Percentiles rank a stretch among this genome's conserved stretches.
Conservation (phyloP, 352 stramenopile species). For the Phytophthora multivora region DNA sequence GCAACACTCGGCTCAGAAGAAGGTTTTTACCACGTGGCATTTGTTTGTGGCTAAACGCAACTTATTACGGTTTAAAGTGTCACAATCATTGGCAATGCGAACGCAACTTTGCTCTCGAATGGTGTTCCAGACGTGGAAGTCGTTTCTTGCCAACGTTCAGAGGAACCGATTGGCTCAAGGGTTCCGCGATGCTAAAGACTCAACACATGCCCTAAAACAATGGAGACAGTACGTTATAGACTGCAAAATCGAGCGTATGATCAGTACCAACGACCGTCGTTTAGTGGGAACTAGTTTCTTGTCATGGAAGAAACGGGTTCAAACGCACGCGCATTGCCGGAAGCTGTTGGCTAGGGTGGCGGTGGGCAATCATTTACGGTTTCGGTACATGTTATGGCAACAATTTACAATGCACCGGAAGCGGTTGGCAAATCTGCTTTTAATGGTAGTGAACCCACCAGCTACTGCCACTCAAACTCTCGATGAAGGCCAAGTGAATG, state of each 20-base stretch:
- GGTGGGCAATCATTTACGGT: slow-evolving; percentile 39
- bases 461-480: neutral
- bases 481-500: neutral
- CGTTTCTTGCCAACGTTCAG: slow-evolving; percentile 17
- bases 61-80: slow-evolving; percentile 25
- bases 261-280: slow-evolving; percentile 26
- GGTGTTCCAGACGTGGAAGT: slow-evolving; percentile 41
- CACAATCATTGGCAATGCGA: slow-evolving; percentile 30
- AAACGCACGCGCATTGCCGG: slow-evolving; percentile 31
- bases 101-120: slow-evolving; percentile 32
- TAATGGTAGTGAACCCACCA: slow-evolving; percentile 14
- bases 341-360: slow-evolving; percentile 45
- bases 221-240: slow-evolving; percentile 57
- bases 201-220: slow-evolving; percentile 13
- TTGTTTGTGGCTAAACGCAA: slow-evolving; percentile 27
- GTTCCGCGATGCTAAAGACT: slow-evolving; percentile 14
- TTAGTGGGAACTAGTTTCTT: slow-evolving; percentile 38
- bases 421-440: slow-evolving; percentile 34
- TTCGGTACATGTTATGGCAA: slow-evolving; percentile 64
- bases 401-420: slow-evolving; percentile 36
- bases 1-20: slow-evolving; percentile 41
- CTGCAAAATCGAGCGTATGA: slow-evolving; percentile 57
- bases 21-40: slow-evolving; percentile 44
- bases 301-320: slow-evolving; percentile 43
- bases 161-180: slow-evolving; percentile 12